Conservation (phyloP, 495 filamentous ascomycete species). For the Lineolata rhizophorae region DNA sequence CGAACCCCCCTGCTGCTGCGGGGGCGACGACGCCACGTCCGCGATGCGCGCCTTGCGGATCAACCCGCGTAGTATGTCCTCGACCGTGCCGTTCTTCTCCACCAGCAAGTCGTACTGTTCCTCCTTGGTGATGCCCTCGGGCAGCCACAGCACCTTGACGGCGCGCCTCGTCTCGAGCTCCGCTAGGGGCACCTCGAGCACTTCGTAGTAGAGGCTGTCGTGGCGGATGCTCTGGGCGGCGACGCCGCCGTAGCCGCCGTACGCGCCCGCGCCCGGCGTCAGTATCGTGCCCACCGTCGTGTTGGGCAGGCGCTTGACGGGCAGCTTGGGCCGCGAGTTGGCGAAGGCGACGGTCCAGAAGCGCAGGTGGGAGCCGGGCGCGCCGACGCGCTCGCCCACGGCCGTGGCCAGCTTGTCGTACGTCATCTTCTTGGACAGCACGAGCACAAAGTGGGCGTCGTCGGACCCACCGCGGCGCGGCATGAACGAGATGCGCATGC, state of each 20-base stretch:
- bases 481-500: conserved; percentile 45
- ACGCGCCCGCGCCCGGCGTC: conserved; percentile 37
- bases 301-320: conserved; percentile 47
- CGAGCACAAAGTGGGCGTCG: conserved; percentile 40
- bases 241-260: too few species aligned
- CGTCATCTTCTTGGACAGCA: conserved; percentile 63
- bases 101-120: conserved; percentile 63
- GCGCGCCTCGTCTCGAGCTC: conserved; percentile 81
- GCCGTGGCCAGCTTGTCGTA: conserved; percentile 81
- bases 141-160: conserved; percentile 61
- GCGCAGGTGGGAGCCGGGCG: conserved; percentile 67
- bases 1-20: too few species aligned
- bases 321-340: conserved; percentile 45
- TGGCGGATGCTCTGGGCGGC: conserved; percentile 30
- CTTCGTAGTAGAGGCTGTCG: conserved; percentile 73
- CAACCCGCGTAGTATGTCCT: conserved; percentile 51
- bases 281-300: conserved; percentile 52
- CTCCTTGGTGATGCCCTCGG: conserved; percentile 82
- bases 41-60: conserved; percentile 54
- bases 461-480: conserved; percentile 28
- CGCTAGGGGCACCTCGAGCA: conserved; percentile 78
- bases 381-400: conserved; percentile 58
- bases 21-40: too few species aligned
- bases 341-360: conserved; percentile 65
- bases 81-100: conserved; percentile 53